A percentile compares a stretch with the other conserved stretches of the same genome.
phyloP scores from a whole-genome alignment of 2,329 filamentous ascomycete genomes.

The Beauveria varroae region DNA sequence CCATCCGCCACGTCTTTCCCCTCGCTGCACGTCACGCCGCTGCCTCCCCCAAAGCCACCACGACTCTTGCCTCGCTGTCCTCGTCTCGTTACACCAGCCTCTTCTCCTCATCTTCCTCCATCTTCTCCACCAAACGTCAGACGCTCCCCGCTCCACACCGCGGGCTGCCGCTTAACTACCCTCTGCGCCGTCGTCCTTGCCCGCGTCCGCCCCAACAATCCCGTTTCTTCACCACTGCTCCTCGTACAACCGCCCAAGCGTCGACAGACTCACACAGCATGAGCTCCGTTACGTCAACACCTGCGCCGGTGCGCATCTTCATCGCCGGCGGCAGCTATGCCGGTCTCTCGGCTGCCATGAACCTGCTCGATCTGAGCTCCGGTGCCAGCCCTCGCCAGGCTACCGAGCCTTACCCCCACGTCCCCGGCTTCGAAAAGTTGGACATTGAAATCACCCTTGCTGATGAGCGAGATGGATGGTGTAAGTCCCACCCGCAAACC shows the following conservation, averaged over 20 bases:
- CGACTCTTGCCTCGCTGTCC: neutral
- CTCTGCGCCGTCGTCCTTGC: neutral
- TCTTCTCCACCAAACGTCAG: neutral
- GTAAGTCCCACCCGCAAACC: constrained; percentile 37
- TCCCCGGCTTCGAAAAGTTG: constrained; percentile 37
- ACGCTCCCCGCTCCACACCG: neutral
- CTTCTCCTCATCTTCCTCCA: neutral
- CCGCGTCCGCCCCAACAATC: neutral
- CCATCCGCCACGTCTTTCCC: neutral
- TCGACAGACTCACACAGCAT: constrained; percentile 16
- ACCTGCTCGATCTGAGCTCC: constrained; percentile 58
- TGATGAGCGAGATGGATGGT: constrained; percentile 77
- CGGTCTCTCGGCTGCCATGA: constrained; percentile 60
- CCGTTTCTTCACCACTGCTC: neutral
- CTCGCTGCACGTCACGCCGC: neutral
- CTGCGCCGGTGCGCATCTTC: constrained; percentile 47
- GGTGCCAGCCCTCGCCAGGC: constrained; percentile 44
- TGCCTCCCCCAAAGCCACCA: neutral
- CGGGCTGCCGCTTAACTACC: neutral
- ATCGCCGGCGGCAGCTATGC: constrained; percentile 65
- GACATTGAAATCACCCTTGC: constrained; percentile 64
- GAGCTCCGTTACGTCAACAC: constrained; percentile 22
- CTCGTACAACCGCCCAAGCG: neutral
- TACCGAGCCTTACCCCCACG: constrained; percentile 29
- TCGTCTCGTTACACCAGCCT: neutral